Percentiles rank a stretch among this genome's conserved stretches.
Evolutionary conservation across 768 basidiomycete species (phyloP).

Genomic region (Hericium rajendrae): DNA sequence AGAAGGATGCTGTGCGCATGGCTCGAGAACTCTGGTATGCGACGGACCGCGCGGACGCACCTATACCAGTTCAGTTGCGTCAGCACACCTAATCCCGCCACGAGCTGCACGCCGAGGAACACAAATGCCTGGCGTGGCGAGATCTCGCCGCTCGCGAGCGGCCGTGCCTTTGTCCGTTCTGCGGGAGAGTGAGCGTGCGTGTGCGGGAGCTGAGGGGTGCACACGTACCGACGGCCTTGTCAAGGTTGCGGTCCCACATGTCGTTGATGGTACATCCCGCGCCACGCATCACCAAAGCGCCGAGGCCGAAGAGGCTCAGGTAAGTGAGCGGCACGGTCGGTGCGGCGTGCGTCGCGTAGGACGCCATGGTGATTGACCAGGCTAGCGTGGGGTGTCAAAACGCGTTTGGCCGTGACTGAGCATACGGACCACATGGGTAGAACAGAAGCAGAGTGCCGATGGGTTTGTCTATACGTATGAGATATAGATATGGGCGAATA

Average conservation of each 20-base stretch:
- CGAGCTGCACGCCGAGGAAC: constrained; percentile 78
- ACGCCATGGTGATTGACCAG: constrained; percentile 97
- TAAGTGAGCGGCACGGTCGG: constrained; percentile 64
- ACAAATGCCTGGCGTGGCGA: constrained; percentile 62
- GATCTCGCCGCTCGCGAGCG: constrained; percentile 79
- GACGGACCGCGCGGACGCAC: constrained; percentile 28
- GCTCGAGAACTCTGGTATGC: not conserved
- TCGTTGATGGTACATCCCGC: constrained; percentile 99
- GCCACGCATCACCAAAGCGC: constrained; percentile 92
- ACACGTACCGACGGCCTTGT: constrained; percentile 77
- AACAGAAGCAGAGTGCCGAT: constrained; percentile 88
- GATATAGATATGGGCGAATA: constrained; percentile 69
- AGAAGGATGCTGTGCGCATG: constrained; percentile 59
- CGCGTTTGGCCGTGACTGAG: not conserved
- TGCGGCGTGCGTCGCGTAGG: constrained; percentile 67
- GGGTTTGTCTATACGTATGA: constrained; percentile 91
- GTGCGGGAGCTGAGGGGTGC: not conserved
- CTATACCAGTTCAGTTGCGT: constrained; percentile 94
- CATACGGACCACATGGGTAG: constrained; percentile 81
- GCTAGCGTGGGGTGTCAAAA: constrained; percentile 38
- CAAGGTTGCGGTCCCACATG: constrained; percentile 92
- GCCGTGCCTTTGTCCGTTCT: constrained; percentile 85
- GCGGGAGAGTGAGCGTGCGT: not conserved
- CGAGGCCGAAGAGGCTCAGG: constrained; percentile 74
- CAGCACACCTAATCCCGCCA: constrained; percentile 74